These are phyloP conservation scores for Clarireedia paspali DNA, from an alignment of 2,329 filamentous ascomycete genomes.

Conservation along the genomic window DNA sequence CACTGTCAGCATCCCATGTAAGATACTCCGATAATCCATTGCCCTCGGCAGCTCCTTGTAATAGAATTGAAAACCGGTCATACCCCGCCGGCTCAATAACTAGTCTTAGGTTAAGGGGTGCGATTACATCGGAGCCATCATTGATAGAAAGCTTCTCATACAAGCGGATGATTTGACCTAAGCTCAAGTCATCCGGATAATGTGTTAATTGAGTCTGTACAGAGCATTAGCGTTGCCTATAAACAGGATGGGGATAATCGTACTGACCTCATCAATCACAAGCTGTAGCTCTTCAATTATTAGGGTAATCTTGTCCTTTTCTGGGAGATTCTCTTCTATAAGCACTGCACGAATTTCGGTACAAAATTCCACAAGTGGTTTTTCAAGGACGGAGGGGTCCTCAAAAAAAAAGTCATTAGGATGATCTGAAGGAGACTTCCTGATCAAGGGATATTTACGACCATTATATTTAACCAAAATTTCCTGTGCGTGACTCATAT, in stretches of 20 bases:
- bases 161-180: conserved; percentile 50
- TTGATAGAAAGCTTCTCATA: conserved; percentile 52
- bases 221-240: conserved; percentile 23
- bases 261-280: conserved; percentile 48
- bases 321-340: conserved; percentile 41
- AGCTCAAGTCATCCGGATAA: conserved; percentile 39
- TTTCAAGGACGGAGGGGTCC: conserved; percentile 45
- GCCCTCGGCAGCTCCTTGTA: conserved; percentile 44
- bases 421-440: conserved; percentile 30
- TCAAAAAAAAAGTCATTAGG: conserved; percentile 49
- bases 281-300: conserved; percentile 47
- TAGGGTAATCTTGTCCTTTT: conserved; percentile 50
- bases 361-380: conserved; percentile 47
- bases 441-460: conserved; percentile 6
- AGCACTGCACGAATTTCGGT: conserved; percentile 46
- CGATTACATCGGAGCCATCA: conserved; percentile 44
- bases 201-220: conserved; percentile 37
- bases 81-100: conserved; percentile 45
- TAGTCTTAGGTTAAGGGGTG: conserved; percentile 51
- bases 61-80: conserved; percentile 43
- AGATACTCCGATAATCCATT: conserved; percentile 36
- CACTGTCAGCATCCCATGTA: conserved; percentile 22
- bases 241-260: background rate
- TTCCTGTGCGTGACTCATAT: background rate
- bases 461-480: conserved; percentile 7